Conservation (phyloP, 306 rosid species). For the Rosa multiflora region DNA sequence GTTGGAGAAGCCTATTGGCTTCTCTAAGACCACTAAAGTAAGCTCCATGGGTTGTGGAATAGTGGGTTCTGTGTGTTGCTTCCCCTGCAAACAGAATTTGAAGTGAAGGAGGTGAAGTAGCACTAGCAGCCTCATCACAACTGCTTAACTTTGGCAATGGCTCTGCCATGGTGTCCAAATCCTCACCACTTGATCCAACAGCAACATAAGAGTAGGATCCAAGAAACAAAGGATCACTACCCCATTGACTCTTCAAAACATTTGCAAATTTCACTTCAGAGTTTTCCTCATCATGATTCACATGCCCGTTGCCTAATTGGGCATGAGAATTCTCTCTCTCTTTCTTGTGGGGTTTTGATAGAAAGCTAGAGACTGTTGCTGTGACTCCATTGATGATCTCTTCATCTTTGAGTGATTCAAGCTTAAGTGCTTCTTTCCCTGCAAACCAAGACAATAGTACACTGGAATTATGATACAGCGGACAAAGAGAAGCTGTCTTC, state of each 20-base stretch:
- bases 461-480: constrained; percentile 63
- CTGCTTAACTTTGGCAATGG: constrained; percentile 64
- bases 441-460: constrained; percentile 88
- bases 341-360: constrained; percentile 31
- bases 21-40: constrained; percentile 96
- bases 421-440: constrained; percentile 80
- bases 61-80: constrained; percentile 97
- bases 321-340: constrained; percentile 27
- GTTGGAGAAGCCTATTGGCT: constrained; percentile 90
- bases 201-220: constrained; percentile 88
- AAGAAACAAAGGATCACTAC: constrained; percentile 73
- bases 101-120: constrained; percentile 46
- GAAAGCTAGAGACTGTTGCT: constrained; percentile 53
- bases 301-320: constrained; percentile 44
- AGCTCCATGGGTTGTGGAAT: constrained; percentile 99
- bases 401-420: constrained; percentile 69
- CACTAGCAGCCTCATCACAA: constrained; percentile 9
- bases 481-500: constrained; percentile 69
- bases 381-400: constrained; percentile 73
- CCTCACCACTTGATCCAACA: constrained; percentile 89
- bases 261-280: constrained; percentile 47
- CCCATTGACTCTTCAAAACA: constrained; percentile 82
- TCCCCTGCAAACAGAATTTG: constrained; percentile 96
- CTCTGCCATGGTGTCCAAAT: constrained; percentile 82
- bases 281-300: constrained; percentile 26